Conservation (phyloP, 2,329 filamentous ascomycete genomes). For the Cercospora sojina region DNA sequence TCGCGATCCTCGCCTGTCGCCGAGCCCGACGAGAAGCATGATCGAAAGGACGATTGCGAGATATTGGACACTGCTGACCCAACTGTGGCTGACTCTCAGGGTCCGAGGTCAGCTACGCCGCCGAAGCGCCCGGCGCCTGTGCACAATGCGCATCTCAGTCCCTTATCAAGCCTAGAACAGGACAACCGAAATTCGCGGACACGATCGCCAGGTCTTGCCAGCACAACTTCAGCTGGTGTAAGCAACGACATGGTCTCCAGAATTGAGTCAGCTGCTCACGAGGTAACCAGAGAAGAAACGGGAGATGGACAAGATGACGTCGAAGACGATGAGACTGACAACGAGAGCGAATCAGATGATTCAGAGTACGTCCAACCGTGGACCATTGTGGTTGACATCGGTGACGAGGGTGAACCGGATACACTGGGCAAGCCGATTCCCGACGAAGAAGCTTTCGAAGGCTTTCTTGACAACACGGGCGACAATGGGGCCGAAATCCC, state of each 20-base stretch:
- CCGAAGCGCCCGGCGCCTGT: background rate
- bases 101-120: background rate
- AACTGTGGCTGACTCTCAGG: background rate
- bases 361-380: background rate
- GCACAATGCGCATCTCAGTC: background rate
- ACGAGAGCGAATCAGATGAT: background rate
- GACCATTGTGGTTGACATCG: background rate
- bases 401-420: background rate
- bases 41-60: background rate
- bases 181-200: background rate
- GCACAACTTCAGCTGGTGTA: background rate
- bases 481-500: constrained; percentile 8
- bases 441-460: background rate
- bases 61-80: background rate
- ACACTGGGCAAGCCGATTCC: background rate
- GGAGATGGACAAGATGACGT: background rate
- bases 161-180: background rate
- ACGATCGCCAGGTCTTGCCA: background rate
- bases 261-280: background rate
- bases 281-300: background rate
- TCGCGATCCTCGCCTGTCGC: background rate
- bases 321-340: background rate
- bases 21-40: background rate
- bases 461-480: background rate
- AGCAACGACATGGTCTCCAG: background rate